Percentiles rank a stretch among this genome's conserved stretches.
Evolutionary conservation across 2,329 filamentous ascomycete genomes (phyloP).

Genomic region (Sclerotinia trifoliorum): DNA sequence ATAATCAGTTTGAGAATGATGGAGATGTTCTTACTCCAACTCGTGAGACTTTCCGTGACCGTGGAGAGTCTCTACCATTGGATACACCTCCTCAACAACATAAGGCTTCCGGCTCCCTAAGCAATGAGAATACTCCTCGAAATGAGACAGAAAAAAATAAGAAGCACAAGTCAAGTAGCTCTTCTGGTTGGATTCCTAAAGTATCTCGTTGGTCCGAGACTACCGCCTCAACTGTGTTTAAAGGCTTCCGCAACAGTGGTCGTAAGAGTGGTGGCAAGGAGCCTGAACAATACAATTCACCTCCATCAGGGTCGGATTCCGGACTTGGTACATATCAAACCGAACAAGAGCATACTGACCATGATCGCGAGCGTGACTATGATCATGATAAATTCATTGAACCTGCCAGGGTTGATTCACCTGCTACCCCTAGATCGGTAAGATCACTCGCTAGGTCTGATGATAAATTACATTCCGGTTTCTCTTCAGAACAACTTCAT

Average conservation of each 20-base stretch:
- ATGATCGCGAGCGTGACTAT: constrained; percentile 12
- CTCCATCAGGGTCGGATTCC: constrained; percentile 74
- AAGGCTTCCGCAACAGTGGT: constrained; percentile 69
- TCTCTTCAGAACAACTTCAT: constrained; percentile 50
- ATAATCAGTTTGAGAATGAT: constrained; percentile 57
- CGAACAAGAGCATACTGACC: constrained; percentile 17
- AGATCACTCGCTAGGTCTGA: constrained; percentile 42
- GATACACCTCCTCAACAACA: constrained; percentile 58
- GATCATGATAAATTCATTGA: constrained; percentile 10
- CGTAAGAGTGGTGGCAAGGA: constrained; percentile 55
- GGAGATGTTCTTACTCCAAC: constrained; percentile 62
- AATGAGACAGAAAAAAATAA: constrained; percentile 64
- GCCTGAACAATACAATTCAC: constrained; percentile 25
- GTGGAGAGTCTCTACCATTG: constrained; percentile 54
- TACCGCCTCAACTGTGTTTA: constrained; percentile 81
- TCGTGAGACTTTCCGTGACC: constrained; percentile 52
- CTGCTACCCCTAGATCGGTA: constrained; percentile 3
- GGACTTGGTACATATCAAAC: constrained; percentile 59
- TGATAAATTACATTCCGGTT: constrained; percentile 59
- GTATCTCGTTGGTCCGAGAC: constrained; percentile 98
- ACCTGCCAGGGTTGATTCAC: constrained; percentile 1
- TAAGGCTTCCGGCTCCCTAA: constrained; percentile 47
- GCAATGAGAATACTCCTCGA: constrained; percentile 76
- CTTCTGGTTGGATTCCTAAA: constrained; percentile 79
- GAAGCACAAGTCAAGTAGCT: constrained; percentile 85